Conservation (phyloP, 2,329 filamentous ascomycete species). For the Curvularia verruculosa region DNA sequence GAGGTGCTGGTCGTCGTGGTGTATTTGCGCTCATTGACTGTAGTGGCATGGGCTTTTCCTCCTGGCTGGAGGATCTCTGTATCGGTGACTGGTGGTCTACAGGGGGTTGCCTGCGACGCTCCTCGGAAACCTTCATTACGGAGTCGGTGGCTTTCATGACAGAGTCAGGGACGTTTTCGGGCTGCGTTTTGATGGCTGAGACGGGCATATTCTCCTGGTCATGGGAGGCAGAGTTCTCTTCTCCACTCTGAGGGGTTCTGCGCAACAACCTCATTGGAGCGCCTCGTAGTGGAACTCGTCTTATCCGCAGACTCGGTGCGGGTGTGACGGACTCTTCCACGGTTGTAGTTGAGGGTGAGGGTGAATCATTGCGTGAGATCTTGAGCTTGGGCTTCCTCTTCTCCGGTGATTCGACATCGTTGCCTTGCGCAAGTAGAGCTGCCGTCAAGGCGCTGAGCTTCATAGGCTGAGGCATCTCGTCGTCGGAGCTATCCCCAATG, state of each 20-base stretch:
- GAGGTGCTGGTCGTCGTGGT: conserved; percentile 74
- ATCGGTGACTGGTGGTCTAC: conserved; percentile 38
- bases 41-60: conserved; percentile 56
- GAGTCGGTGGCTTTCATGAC: conserved; percentile 44
- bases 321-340: conserved; percentile 49
- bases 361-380: conserved; percentile 44
- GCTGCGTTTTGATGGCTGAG: conserved; percentile 38
- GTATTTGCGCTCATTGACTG: conserved; percentile 68
- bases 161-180: conserved; percentile 35
- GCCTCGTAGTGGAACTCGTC: conserved; percentile 48
- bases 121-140: conserved; percentile 44
- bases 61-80: conserved; percentile 48
- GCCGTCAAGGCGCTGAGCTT: conserved; percentile 93
- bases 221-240: conserved; percentile 54
- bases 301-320: conserved; percentile 50
- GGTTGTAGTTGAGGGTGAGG: conserved; percentile 48
- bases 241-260: conserved; percentile 49
- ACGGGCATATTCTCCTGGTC: conserved; percentile 84
- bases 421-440: conserved; percentile 67
- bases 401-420: conserved; percentile 51
- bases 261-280: conserved; percentile 49
- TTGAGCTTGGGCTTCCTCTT: conserved; percentile 48
- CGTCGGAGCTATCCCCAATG: conserved; percentile 87
- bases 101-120: conserved; percentile 28
- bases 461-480: conserved; percentile 85